Evolutionary conservation across 2,329 filamentous ascomycete genomes (phyloP).

Genomic region (Alternaria gansuensis): DNA sequence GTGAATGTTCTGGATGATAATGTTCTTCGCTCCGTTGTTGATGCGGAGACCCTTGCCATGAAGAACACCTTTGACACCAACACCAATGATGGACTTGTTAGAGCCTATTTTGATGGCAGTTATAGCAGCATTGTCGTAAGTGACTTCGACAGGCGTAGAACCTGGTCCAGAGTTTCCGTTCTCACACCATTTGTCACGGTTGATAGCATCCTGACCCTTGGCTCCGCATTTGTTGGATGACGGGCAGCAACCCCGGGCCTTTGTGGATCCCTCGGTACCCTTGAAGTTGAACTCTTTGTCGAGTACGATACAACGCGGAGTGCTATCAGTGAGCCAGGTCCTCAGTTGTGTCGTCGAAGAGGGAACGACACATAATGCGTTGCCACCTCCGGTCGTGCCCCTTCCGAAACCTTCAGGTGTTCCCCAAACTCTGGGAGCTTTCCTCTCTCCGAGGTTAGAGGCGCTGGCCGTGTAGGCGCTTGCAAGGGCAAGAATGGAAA

Average conservation of each 20-base stretch:
- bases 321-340: slow-evolving; percentile 39
- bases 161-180: slow-evolving; percentile 22
- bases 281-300: slow-evolving; percentile 40
- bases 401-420: slow-evolving; percentile 16
- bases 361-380: slow-evolving; percentile 23
- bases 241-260: slow-evolving; percentile 53
- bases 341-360: slow-evolving; percentile 26
- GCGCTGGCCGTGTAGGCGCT: slow-evolving; percentile 12
- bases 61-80: slow-evolving; percentile 52
- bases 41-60: slow-evolving; percentile 28
- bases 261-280: slow-evolving; percentile 34
- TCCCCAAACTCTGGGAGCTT: slow-evolving; percentile 9
- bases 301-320: slow-evolving; percentile 51
- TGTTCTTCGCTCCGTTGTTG: slow-evolving; percentile 36
- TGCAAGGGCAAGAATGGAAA: slow-evolving; percentile 8
- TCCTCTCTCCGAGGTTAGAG: slow-evolving; percentile 8
- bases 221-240: slow-evolving; percentile 47
- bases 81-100: slow-evolving; percentile 55
- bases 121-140: slow-evolving; percentile 44
- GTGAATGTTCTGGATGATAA: slow-evolving; percentile 53
- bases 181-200: slow-evolving; percentile 51
- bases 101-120: slow-evolving; percentile 45
- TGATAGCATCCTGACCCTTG: slow-evolving; percentile 68
- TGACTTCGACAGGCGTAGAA: slow-evolving; percentile 26
- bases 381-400: slow-evolving; percentile 26